Conservation (phyloP, 768 basidiomycete species). For the Inosperma sp. region DNA sequence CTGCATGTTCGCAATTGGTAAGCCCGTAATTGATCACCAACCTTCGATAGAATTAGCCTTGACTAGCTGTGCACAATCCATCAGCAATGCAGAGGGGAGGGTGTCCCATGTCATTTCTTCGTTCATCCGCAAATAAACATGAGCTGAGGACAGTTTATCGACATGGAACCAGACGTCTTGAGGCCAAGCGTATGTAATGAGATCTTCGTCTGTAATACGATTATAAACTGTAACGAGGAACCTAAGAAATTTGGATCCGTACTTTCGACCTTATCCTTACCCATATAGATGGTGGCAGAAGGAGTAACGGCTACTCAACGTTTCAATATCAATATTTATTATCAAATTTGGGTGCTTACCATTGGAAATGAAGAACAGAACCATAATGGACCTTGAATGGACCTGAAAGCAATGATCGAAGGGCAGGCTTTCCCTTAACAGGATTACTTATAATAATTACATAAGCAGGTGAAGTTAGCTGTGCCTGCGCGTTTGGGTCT, state of each 20-base stretch:
- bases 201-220: conserved; percentile 74
- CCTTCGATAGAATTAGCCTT: conserved; percentile 99
- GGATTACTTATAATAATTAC: no score
- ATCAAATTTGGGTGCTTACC: conserved; percentile 22
- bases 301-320: conserved; percentile 50
- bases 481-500: no score
- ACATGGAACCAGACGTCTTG: conserved; percentile 95
- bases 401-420: no score
- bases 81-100: conserved; percentile 74
- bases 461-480: no score
- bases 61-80: conserved; percentile 90
- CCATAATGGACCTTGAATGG: conserved; percentile 34
- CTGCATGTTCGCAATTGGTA: neutral
- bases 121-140: conserved; percentile 92
- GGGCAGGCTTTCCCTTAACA: no score
- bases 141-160: conserved; percentile 94
- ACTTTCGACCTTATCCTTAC: conserved; percentile 96
- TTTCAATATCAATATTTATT: conserved; percentile 7
- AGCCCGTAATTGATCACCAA: conserved; percentile 22
- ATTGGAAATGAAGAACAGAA: conserved; percentile 47
- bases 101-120: conserved; percentile 79
- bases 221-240: conserved; percentile 7
- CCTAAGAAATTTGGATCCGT: conserved; percentile 25
- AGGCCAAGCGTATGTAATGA: conserved; percentile 90
- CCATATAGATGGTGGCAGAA: conserved; percentile 82